A percentile compares a stretch with the other conserved stretches of the same genome.
phyloP scores from a whole-genome alignment of 371 early-diverging fungal species.

The Mucor indicus region DNA sequence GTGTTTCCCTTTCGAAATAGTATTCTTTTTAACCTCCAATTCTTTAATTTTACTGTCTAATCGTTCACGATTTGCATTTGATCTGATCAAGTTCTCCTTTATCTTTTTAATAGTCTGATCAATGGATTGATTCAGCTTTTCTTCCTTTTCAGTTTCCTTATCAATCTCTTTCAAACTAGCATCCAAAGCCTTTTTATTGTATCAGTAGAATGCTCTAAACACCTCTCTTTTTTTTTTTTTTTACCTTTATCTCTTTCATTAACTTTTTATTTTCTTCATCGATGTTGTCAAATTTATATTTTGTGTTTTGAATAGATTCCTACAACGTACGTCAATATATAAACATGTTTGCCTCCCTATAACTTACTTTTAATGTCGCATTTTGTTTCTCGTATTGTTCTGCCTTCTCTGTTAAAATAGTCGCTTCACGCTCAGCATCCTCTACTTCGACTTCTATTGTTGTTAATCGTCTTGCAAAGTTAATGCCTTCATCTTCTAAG shows the following conservation, averaged over 20 bases:
- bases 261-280: conserved; percentile 4
- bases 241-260: conserved; percentile 4
- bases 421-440: conserved; percentile 15
- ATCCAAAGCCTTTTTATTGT: conserved; percentile 8
- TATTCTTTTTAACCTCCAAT: conserved; percentile 12
- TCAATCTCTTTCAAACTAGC: conserved; percentile 2
- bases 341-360: not conserved
- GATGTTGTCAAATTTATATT: not conserved
- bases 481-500: conserved; percentile 31
- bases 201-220: not conserved
- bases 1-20: not conserved
- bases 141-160: conserved; percentile 3
- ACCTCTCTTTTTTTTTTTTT: not conserved
- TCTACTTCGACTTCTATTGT: conserved; percentile 25
- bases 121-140: not conserved
- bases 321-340: not conserved
- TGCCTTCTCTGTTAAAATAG: conserved; percentile 1
- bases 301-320: not conserved
- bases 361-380: conserved; percentile 3
- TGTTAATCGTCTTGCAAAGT: conserved; percentile 19
- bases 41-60: conserved; percentile 9
- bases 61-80: conserved; percentile 10
- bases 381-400: conserved; percentile 14
- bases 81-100: conserved; percentile 5
- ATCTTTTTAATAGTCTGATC: not conserved